phyloP scores from a whole-genome alignment of 2,329 filamentous ascomycete genomes.

The Pseudonectria foliicola region DNA sequence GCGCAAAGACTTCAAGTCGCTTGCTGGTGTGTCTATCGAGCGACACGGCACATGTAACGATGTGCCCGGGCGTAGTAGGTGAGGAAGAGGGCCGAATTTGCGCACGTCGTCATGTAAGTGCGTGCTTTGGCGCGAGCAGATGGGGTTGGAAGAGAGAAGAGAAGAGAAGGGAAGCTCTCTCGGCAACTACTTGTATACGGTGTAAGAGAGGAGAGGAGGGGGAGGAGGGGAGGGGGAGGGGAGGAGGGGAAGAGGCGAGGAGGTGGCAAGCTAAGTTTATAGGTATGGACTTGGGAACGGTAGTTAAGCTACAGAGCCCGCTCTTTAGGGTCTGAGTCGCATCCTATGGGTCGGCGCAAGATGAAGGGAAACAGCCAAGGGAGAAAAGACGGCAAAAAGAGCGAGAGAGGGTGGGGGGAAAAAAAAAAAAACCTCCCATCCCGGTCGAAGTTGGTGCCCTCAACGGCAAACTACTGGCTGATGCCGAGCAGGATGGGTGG shows the following conservation, averaged over 20 bases:
- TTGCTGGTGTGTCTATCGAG: slow-evolving; percentile 40
- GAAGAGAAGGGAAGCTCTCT: neutral
- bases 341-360: neutral
- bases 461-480: neutral
- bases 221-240: neutral
- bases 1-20: slow-evolving; percentile 64
- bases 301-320: no score
- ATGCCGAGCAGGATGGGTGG: neutral
- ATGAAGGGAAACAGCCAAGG: neutral
- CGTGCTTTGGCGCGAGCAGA: no score
- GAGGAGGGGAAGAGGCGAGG: slow-evolving; percentile 5
- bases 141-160: neutral
- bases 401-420: no score
- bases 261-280: slow-evolving; percentile 5
- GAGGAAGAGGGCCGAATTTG: slow-evolving; percentile 6
- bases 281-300: slow-evolving; percentile 2
- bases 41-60: slow-evolving; percentile 36
- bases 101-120: slow-evolving; percentile 14
- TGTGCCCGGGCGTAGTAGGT: slow-evolving; percentile 25
- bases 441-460: neutral
- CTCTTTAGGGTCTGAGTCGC: no score
- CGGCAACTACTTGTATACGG: no score
- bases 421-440: neutral
- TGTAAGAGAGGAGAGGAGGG: neutral
- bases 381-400: slow-evolving; percentile 1